Evolutionary conservation across 257 asterid species (phyloP).

Genomic region (Asclepias syriaca): DNA sequence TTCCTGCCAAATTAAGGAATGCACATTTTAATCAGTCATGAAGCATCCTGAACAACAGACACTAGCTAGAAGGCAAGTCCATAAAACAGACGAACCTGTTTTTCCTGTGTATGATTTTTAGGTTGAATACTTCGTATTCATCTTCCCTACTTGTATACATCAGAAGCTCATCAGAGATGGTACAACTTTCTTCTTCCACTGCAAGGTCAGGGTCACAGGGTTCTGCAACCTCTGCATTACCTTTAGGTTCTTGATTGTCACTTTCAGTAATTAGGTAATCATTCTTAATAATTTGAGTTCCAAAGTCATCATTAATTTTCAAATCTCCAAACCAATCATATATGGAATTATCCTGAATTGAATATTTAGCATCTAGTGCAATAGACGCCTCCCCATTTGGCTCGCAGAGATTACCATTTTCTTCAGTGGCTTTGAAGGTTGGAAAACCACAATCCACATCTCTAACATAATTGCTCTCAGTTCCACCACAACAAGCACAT

Average conservation of each 20-base stretch:
- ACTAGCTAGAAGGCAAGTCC: not conserved
- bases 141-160: slow-evolving; percentile 49
- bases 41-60: not conserved
- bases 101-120: slow-evolving; percentile 72
- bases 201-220: slow-evolving; percentile 29
- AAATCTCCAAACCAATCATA: slow-evolving; percentile 28
- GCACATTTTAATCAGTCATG: not conserved
- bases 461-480: slow-evolving; percentile 6
- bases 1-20: not conserved
- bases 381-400: slow-evolving; percentile 13
- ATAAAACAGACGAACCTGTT: slow-evolving; percentile 56
- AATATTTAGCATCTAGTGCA: slow-evolving; percentile 17
- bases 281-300: slow-evolving; percentile 13
- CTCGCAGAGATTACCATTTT: slow-evolving; percentile 13
- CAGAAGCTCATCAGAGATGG: slow-evolving; percentile 44
- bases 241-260: slow-evolving; percentile 14
- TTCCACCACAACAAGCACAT: slow-evolving; percentile 46
- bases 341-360: slow-evolving; percentile 20
- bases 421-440: slow-evolving; percentile 24
- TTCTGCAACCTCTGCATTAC: slow-evolving; percentile 29
- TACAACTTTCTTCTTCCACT: slow-evolving; percentile 41
- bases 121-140: slow-evolving; percentile 59
- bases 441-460: slow-evolving; percentile 22
- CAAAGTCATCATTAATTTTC: slow-evolving; percentile 25
- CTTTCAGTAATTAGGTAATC: slow-evolving; percentile 21